Evolutionary conservation across 2,329 filamentous ascomycete species (phyloP).

Genomic region (Xylariaceae sp.): DNA sequence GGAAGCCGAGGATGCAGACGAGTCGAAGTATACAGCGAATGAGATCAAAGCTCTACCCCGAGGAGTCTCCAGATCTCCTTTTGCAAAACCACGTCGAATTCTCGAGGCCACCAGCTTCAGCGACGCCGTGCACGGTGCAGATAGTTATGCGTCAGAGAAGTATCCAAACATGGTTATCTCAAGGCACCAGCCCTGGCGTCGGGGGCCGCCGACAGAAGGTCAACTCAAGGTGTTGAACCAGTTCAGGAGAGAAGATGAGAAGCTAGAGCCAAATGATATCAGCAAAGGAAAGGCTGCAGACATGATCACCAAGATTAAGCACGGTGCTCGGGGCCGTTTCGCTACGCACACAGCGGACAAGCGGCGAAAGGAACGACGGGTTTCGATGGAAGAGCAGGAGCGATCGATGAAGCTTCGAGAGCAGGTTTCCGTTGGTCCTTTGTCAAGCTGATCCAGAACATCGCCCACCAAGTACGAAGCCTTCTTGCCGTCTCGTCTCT

Average conservation of each 20-base stretch:
- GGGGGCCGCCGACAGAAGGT: conserved; percentile 55
- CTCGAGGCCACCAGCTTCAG: conserved; percentile 62
- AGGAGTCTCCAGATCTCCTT: conserved; percentile 51
- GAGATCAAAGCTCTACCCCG: conserved; percentile 45
- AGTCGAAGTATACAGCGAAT: conserved; percentile 37
- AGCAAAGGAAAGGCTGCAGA: conserved; percentile 80
- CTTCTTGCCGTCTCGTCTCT: no score
- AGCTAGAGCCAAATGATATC: conserved; percentile 51
- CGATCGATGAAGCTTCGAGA: conserved; percentile 40
- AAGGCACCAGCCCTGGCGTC: conserved; percentile 66
- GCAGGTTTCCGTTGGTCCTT: conserved; percentile 52
- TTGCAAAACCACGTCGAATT: conserved; percentile 64
- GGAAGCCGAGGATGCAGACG: conserved; percentile 22
- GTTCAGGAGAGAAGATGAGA: conserved; percentile 48
- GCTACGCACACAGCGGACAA: conserved; percentile 47
- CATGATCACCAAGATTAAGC: conserved; percentile 89
- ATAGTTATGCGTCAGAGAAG: conserved; percentile 67
- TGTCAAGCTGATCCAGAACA: conserved; percentile 21
- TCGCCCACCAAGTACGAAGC: no score
- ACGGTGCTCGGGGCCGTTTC: conserved; percentile 69
- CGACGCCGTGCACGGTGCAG: conserved; percentile 77
- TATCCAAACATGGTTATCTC: conserved; percentile 67
- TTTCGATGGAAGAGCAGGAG: conserved; percentile 33
- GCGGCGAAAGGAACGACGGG: conserved; percentile 40
- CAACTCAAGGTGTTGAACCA: conserved; percentile 70